Conservation (phyloP, 1,284 basidiomycete species). For the Pseudomicrostroma phylloplanum region DNA sequence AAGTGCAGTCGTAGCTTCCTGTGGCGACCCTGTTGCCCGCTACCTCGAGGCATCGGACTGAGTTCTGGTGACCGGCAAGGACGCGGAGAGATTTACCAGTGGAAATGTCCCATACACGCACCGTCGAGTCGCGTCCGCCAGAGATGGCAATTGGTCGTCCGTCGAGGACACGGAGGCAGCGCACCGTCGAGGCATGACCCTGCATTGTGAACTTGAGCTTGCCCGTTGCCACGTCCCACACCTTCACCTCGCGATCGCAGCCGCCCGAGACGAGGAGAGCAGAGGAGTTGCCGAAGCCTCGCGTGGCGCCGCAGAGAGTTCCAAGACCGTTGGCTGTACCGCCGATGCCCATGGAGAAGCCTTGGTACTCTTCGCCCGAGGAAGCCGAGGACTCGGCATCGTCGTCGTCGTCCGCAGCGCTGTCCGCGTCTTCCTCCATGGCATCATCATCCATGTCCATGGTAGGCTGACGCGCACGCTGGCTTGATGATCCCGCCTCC, state of each 20-base stretch:
- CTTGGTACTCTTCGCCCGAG: background rate
- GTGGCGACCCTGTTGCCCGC: constrained; percentile 73
- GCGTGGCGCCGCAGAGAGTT: constrained; percentile 50
- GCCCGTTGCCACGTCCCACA: constrained; percentile 84
- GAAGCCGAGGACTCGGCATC: constrained; percentile 1
- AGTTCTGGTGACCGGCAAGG: constrained; percentile 71
- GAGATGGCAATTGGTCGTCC: constrained; percentile 80
- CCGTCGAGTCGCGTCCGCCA: constrained; percentile 76
- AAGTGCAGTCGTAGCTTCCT: constrained; percentile 79
- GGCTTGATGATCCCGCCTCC: background rate
- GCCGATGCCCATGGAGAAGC: constrained; percentile 9
- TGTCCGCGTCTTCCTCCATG: background rate
- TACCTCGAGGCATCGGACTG: constrained; percentile 82
- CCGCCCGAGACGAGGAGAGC: constrained; percentile 82
- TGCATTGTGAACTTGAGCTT: constrained; percentile 71
- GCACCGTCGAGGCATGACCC: constrained; percentile 85
- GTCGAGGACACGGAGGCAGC: constrained; percentile 82
- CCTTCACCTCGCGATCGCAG: constrained; percentile 78
- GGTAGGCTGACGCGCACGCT: background rate
- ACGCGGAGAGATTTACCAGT: constrained; percentile 65
- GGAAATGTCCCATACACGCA: constrained; percentile 90
- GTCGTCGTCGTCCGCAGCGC: background rate
- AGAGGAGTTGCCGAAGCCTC: constrained; percentile 63
- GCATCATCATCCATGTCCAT: background rate
- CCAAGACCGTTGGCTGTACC: constrained; percentile 6